These are phyloP conservation scores for Amauroascus niger DNA, from an alignment of 2,329 filamentous ascomycete species.

Conservation along the genomic window DNA sequence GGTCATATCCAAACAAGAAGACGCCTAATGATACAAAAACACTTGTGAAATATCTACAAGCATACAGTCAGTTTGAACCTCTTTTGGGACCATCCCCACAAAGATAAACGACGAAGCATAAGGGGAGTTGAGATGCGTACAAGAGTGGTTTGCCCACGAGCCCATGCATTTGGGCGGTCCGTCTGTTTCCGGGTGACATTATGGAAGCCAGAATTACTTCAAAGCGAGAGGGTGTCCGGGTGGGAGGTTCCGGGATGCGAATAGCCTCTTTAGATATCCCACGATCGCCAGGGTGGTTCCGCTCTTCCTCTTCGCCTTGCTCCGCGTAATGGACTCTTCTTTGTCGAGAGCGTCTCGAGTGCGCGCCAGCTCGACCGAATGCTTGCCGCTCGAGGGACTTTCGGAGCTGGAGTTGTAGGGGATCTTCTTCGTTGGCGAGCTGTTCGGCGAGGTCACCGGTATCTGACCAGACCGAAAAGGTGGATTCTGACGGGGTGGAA, in stretches of 20 bases:
- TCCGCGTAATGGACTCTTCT: constrained; percentile 63
- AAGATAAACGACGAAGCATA: too few relatives aligned
- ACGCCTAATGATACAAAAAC: constrained; percentile 59
- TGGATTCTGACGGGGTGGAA: constrained; percentile 48
- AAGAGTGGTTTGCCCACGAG: constrained; percentile 91
- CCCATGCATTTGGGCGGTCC: constrained; percentile 67
- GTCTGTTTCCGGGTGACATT: constrained; percentile 68
- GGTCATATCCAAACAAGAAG: constrained; percentile 57
- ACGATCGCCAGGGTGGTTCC: constrained; percentile 24
- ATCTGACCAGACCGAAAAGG: constrained; percentile 81
- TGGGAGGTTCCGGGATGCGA: constrained; percentile 60
- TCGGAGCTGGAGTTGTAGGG: constrained; percentile 60
- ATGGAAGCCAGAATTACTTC: constrained; percentile 67
- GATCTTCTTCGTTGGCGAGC: constrained; percentile 71
- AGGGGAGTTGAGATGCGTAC: constrained; percentile 43
- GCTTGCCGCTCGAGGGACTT: constrained; percentile 55
- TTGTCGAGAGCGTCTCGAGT: constrained; percentile 35
- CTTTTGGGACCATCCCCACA: too few relatives aligned
- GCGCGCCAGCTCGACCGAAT: constrained; percentile 35
- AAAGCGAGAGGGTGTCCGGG: constrained; percentile 53
- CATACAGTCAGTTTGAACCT: neutral
- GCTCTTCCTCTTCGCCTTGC: constrained; percentile 26
- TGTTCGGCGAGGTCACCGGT: constrained; percentile 93
- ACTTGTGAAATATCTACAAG: constrained; percentile 76
- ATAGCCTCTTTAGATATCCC: constrained; percentile 43